phyloP scores from a whole-genome alignment of 768 basidiomycete species.

The Clitopilus passeckerianus region DNA sequence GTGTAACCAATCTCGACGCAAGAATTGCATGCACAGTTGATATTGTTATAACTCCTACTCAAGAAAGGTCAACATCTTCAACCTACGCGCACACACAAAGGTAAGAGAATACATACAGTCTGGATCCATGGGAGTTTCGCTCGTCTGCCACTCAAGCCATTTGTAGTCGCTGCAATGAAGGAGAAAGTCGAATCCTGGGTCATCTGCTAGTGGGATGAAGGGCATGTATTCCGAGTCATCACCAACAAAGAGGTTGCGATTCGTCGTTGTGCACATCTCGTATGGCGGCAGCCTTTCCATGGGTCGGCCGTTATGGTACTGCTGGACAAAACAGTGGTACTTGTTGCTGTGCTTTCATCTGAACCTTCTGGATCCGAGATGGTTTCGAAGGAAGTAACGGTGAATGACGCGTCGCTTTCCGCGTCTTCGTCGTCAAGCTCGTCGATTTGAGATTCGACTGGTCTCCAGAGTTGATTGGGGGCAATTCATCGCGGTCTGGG shows the following conservation, averaged over 20 bases:
- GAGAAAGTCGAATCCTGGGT: constrained; percentile 41
- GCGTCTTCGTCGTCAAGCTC: not conserved
- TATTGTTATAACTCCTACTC: constrained; percentile 46
- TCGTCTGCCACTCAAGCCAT: constrained; percentile 47
- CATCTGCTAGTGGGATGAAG: constrained; percentile 63
- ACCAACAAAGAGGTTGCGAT: constrained; percentile 42
- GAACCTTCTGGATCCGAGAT: not conserved
- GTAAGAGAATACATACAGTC: constrained; percentile 25
- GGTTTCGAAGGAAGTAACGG: not conserved
- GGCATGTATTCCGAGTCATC: constrained; percentile 55
- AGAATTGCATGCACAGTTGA: constrained; percentile 44
- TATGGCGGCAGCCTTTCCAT: constrained; percentile 32
- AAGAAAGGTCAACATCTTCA: not conserved
- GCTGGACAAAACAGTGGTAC: not conserved
- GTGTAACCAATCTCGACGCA: constrained; percentile 27
- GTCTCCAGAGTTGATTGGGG: not conserved
- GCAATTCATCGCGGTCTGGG: not conserved
- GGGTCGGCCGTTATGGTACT: not conserved
- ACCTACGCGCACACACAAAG: not conserved
- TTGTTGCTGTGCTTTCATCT: not conserved
- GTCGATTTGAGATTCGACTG: not conserved
- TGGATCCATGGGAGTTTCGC: constrained; percentile 18
- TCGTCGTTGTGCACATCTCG: constrained; percentile 50
- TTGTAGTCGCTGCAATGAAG: constrained; percentile 37
- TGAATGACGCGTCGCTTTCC: not conserved